Base-by-base conservation (phyloP, 116 monocot species). In the Cymodocea nodosa region DNA sequence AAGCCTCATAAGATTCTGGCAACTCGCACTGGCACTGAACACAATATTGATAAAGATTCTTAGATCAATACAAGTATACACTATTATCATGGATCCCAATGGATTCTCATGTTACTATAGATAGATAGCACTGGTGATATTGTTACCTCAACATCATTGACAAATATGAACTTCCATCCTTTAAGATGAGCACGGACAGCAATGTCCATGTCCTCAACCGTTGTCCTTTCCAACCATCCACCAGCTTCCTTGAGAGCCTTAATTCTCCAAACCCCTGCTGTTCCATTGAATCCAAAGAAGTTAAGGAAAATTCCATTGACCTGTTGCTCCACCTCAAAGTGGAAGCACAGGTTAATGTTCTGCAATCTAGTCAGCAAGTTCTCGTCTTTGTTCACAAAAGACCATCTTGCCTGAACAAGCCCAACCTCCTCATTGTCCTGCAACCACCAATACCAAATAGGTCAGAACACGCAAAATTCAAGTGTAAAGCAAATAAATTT, bases 321-420 rank as follows among this genome's bases (percentile, higher is more conserved):
- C 65, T 94, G 94, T 66, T 94, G 94, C 77, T 94, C 94, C 68
- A 94, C 94, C 78, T 94, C 94, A 71, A 94, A 94, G 65, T 94
- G 94, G 73, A 94, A 94, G 81, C 94, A 94, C 51, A 94, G 77
- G 59, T 94, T 94, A 11, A 94, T 87, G 77, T 94, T 87, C 68
- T 94, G 94, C 75, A 94, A 66, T 65, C 90, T 57, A 15, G 94
- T 94, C 44, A 94, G 71, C 60, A 94, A 72, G 68, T 94, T 94
- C 76, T 94, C 94, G 37, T 94, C 90, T 59, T 87, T 94, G 77
- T 94, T 94, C 48, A 94, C 84, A 68, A 94, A 94, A 13, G 87
- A 82, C 94, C 94, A 94, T 58, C 94, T 78, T 11, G 94, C 83
- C 66, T 94, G 94, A n/a, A 94, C 94, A 34, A 94, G 63, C 23